A percentile compares a stretch with the other conserved stretches of the same genome.
phyloP scores from a whole-genome alignment of 805 yeast species.

The Candida manassasensis region DNA sequence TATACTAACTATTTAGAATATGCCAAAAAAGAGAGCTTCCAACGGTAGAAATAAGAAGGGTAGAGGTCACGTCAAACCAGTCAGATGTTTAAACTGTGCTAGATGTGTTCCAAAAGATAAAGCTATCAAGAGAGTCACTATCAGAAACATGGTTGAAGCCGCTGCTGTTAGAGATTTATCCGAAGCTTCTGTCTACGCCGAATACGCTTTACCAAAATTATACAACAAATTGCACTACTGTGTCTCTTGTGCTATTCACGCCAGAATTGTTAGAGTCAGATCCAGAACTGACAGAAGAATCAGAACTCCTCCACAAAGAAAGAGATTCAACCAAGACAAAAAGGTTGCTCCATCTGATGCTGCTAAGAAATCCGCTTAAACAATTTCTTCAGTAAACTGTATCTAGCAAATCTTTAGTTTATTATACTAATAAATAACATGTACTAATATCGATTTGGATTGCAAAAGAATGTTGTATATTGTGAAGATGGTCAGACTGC shows the following conservation, averaged over 20 bases:
- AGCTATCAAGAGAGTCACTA: conserved; percentile 99
- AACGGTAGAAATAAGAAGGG: conserved; percentile 99
- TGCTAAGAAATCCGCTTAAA: conserved; percentile 75
- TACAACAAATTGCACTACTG: conserved; percentile 99
- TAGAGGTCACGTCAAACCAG: conserved; percentile 99
- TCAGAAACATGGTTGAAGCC: conserved; percentile 99
- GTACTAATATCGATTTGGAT: neutral
- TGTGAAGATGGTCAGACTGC: too few species aligned
- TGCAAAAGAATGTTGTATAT: too few species aligned
- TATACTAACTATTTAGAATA: conserved; percentile 41
- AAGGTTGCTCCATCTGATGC: conserved; percentile 96
- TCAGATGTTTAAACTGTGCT: conserved; percentile 99
- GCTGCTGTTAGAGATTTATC: conserved; percentile 99
- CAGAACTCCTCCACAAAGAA: conserved; percentile 99
- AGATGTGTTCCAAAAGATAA: conserved; percentile 99
- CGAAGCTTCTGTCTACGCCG: conserved; percentile 98
- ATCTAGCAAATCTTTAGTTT: conserved; percentile 1
- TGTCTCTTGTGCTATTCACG: conserved; percentile 99
- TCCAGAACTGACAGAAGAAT: conserved; percentile 97
- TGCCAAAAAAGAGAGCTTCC: conserved; percentile 99
- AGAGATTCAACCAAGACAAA: conserved; percentile 95
- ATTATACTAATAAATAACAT: conserved; percentile 1
- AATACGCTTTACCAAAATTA: conserved; percentile 98
- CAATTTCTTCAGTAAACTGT: neutral
- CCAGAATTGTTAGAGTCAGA: conserved; percentile 99